phyloP scores from a whole-genome alignment of 768 basidiomycete species.

The Tylopilus felleus region DNA sequence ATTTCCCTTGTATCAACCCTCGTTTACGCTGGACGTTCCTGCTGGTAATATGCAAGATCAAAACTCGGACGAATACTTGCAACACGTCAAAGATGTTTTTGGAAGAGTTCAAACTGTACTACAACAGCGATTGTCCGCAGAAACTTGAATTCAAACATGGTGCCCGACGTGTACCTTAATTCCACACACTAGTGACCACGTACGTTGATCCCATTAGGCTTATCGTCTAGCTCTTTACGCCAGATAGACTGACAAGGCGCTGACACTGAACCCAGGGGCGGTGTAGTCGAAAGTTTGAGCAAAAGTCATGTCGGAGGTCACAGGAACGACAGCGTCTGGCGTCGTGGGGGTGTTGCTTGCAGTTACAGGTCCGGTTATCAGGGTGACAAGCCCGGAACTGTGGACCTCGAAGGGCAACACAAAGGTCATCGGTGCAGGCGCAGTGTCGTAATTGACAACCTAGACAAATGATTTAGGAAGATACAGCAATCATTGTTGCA shows the following conservation, averaged over 20 bases:
- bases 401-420: conserved; percentile 52
- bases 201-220: not conserved
- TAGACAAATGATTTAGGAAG: conserved; percentile 20
- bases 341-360: conserved; percentile 54
- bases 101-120: conserved; percentile 28
- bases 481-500: not conserved
- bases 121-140: conserved; percentile 14
- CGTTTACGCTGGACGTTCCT: conserved; percentile 76
- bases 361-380: conserved; percentile 47
- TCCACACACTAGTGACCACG: no score
- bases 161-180: not conserved
- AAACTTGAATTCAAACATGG: not conserved
- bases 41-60: conserved; percentile 70
- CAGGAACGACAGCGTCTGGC: conserved; percentile 48
- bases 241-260: conserved; percentile 25
- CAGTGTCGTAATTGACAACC: conserved; percentile 51
- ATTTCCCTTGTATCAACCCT: conserved; percentile 74
- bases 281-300: conserved; percentile 52
- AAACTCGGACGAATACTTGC: conserved; percentile 60
- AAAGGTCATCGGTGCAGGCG: conserved; percentile 45
- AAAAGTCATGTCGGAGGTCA: conserved; percentile 42
- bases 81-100: conserved; percentile 41
- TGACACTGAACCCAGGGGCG: conserved; percentile 47
- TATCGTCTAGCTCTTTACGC: not conserved
- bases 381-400: conserved; percentile 40